phyloP scores from a whole-genome alignment of 2,329 filamentous ascomycete genomes.

The Coleophoma eucalyptorum region DNA sequence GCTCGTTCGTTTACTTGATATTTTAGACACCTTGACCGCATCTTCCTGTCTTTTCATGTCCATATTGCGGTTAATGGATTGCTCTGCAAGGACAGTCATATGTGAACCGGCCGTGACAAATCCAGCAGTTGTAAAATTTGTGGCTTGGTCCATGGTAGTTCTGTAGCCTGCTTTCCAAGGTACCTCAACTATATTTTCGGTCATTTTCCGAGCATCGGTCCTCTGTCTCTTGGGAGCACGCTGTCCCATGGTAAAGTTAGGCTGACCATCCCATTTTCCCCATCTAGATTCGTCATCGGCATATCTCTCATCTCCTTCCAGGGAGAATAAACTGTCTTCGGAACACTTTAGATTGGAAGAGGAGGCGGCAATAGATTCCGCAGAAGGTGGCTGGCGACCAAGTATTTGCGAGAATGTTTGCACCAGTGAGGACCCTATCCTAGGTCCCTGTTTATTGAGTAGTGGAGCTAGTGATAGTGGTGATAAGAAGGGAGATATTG shows the following conservation, averaged over 20 bases:
- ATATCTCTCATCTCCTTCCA: constrained; percentile 50
- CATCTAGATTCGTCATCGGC: constrained; percentile 30
- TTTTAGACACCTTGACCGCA: constrained; percentile 8
- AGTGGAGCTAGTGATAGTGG: constrained; percentile 44
- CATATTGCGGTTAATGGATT: constrained; percentile 17
- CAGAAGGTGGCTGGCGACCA: constrained; percentile 54
- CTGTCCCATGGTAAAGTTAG: constrained; percentile 17
- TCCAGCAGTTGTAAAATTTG: constrained; percentile 58
- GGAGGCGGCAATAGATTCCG: constrained; percentile 32
- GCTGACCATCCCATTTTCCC: constrained; percentile 25
- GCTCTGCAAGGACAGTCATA: constrained; percentile 24
- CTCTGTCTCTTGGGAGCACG: constrained; percentile 22
- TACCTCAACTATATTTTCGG: constrained; percentile 5
- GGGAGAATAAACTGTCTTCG: constrained; percentile 67
- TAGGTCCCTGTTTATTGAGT: constrained; percentile 63
- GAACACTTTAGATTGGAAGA: constrained; percentile 50
- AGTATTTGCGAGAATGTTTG: constrained; percentile 70
- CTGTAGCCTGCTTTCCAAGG: constrained; percentile 35
- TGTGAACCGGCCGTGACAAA: constrained; percentile 26
- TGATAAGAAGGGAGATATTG: constrained; percentile 70
- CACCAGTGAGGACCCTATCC: constrained; percentile 59
- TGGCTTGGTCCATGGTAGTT: constrained; percentile 59
- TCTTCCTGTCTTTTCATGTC: constrained; percentile 5
- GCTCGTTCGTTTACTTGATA: neutral
- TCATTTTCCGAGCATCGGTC: constrained; percentile 10